Base-by-base conservation (phyloP, 208 protist genomes). In the Crithidia expoeki region DNA sequence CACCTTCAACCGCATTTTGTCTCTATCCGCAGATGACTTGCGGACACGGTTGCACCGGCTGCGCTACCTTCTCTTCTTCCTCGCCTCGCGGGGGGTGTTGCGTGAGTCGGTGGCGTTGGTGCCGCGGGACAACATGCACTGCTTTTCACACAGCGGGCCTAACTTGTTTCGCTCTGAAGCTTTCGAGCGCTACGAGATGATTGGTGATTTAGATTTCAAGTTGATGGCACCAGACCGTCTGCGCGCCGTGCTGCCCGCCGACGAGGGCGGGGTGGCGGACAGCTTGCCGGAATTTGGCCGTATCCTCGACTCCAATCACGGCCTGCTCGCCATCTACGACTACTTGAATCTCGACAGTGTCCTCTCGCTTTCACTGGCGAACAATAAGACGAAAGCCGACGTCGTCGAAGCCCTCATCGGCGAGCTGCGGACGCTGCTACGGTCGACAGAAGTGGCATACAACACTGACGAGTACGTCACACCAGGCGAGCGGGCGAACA, bases 101-200 rank as follows among this genome's bases (percentile, higher is more conserved):
- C 72, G 77, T 4, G 33, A 59, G n/a, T 68, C 34, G 33, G 33
- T 38, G 4, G 14, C 2, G 27, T 42, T 7, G 30, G 57, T 19
- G 21, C 46, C 4, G 46, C 46, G 17, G 28, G 7, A 9, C 27
- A 19, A 28, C n/a, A n/a, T n/a, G n/a, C n/a, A n/a, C n/a, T n/a
- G n/a, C n/a, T n/a, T n/a, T n/a, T n/a, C n/a, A n/a, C n/a, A n/a
- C n/a, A n/a, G n/a, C n/a, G n/a, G n/a, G n/a, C n/a, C n/a, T n/a
- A 36, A 17, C 55, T 46, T 51, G 6, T 2, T 33, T 12, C 75
- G 76, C 44, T 80, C 77, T 12, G 69, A 74, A 14, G 61, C 72
- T 6, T 96, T 96, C 68, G 83, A 96, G 77, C 80, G 87, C 0
- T 81, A 68, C 38, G 92, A 96, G 67, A 91, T 93, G 87, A 80